Base-by-base conservation (phyloP, 352 stramenopile genomes). In the Thraustotheca clavata region DNA sequence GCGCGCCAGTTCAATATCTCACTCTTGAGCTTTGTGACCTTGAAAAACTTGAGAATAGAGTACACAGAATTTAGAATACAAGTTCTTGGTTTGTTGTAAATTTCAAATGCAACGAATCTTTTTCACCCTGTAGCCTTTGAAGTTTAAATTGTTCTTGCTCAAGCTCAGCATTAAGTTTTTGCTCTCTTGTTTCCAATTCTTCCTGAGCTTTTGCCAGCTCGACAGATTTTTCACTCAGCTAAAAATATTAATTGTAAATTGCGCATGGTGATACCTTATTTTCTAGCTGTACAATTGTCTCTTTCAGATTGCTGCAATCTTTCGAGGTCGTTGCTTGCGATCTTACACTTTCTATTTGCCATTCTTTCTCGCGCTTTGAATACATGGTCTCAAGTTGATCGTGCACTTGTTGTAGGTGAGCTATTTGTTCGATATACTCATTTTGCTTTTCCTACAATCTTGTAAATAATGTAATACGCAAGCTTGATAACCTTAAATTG, bases 21-120 rank as follows among this genome's bases (percentile, higher is more conserved):
- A 16, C 75, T 70, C 65, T 91, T 91, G 59, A 89, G 73, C 36
- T 83, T 77, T 32, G 76, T 68, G 55, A 86, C 43, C 81, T 88
- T 55, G 16, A n/a, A 27, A 1, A 11, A 43, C 48, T 16, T n/a
- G 7, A 31, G 7, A 4, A 35, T 31, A 48, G 29, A 54, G 27
- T 33, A 14, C 26, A 50, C n/a, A 18, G 36, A n/a, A 33, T 4
- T 16, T 47, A 6, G 1, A 69, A 16, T 59, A 88, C 81, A 57
- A 91, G 52, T 35, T 91, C 79, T 39, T 89, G 76, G 0, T 73
- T 85, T 2, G 79, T 74, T 20, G 67, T 68, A 40, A 81, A 77
- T 57, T 85, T 89, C 7, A 59, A 68, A 20, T 57, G 35, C 18
- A 75, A 67, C 43, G 77, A 72, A 24, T 86, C 73, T 14, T 79